Conservation (phyloP, 192 early-diverging fungal genomes). For the Gigaspora rosea region DNA sequence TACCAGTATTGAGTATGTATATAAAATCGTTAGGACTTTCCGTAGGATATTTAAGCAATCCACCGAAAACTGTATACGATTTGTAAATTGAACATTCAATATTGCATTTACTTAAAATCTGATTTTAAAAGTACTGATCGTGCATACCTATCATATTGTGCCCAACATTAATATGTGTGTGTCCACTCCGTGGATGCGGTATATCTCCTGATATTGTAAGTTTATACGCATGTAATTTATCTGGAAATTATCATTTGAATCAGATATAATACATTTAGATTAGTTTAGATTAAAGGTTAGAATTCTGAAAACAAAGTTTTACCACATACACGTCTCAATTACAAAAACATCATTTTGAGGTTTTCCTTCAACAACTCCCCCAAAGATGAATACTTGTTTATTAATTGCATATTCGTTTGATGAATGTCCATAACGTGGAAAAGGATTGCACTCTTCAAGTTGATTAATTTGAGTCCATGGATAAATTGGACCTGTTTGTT, state of each 20-base stretch:
- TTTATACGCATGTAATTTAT: neutral
- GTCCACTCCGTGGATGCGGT: neutral
- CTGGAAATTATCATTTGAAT: neutral
- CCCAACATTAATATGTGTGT: neutral
- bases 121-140: conserved; percentile 14
- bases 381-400: conserved; percentile 45
- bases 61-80: conserved; percentile 41
- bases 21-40: conserved; percentile 41
- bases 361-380: conserved; percentile 42
- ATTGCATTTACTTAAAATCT: neutral
- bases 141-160: conserved; percentile 1
- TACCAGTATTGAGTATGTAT: conserved; percentile 47
- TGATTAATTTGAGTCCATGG: conserved; percentile 28
- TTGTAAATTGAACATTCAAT: neutral
- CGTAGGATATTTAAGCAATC: conserved; percentile 34
- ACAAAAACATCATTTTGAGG: conserved; percentile 42
- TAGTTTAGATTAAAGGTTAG: neutral
- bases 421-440: conserved; percentile 42
- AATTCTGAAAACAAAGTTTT: neutral
- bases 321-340: conserved; percentile 32
- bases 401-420: conserved; percentile 36
- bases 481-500: neutral
- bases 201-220: neutral
- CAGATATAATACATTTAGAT: neutral
- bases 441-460: conserved; percentile 36